Evolutionary conservation across 1,284 basidiomycete genomes (phyloP).

Genomic region (Rhodotorula sp.): DNA sequence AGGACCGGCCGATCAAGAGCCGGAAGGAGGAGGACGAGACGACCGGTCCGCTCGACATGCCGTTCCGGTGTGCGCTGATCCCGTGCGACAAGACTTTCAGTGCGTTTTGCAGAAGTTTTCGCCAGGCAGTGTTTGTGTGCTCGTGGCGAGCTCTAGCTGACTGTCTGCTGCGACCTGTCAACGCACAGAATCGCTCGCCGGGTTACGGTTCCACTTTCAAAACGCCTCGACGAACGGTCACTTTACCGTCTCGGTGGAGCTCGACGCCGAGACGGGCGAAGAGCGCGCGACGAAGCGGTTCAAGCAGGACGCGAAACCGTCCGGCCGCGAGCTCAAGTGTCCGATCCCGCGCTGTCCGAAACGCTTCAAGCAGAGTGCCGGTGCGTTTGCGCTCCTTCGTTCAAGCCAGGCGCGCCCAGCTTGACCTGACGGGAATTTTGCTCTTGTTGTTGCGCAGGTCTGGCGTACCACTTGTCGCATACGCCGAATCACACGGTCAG

Average conservation of each 20-base stretch:
- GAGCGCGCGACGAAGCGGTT: conserved; percentile 38
- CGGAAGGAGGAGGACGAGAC: conserved; percentile 10
- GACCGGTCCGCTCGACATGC: conserved; percentile 21
- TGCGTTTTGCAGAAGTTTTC: not conserved
- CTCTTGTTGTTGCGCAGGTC: conserved; percentile 13
- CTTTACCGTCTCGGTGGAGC: conserved; percentile 37
- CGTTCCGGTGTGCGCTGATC: conserved; percentile 41
- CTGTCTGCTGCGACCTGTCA: too few relatives aligned
- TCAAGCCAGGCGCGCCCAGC: too few relatives aligned
- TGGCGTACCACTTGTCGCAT: conserved; percentile 41
- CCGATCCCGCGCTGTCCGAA: conserved; percentile 38
- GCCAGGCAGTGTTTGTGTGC: too few relatives aligned
- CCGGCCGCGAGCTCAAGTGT: conserved; percentile 28
- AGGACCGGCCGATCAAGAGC: conserved; percentile 12
- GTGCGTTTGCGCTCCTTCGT: conserved; percentile 14
- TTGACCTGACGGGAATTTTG: not conserved
- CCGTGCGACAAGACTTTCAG: conserved; percentile 43
- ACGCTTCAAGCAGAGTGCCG: conserved; percentile 41
- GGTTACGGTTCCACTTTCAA: conserved; percentile 42
- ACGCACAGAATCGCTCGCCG: conserved; percentile 43
- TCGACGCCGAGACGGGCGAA: conserved; percentile 33
- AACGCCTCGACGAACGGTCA: conserved; percentile 46
- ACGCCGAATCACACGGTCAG: conserved; percentile 37
- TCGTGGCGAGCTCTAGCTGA: too few relatives aligned
- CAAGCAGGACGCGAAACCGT: conserved; percentile 31